Evolutionary conservation across 345 rosid genomes (phyloP), one percentile per base, ranked within the genome.

Genomic region (Euphorbia lathyris): DNA sequence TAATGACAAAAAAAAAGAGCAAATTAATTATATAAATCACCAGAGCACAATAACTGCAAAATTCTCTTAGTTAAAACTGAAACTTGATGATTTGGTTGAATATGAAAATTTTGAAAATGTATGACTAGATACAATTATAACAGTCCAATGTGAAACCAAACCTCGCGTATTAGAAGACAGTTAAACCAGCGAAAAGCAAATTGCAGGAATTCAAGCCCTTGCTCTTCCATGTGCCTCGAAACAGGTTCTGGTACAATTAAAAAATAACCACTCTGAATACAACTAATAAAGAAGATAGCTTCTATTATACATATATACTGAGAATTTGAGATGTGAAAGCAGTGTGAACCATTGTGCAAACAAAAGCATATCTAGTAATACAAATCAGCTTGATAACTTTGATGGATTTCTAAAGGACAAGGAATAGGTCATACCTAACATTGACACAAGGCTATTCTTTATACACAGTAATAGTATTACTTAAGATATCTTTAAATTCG

Each of bases 121-220:
- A 40, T 55, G 68, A 62, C 26, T 8, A 62, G 29, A 14, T 40
- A 42, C 16, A 27, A 43, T 56, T 32, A 56, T 23, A 23, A 34
- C 56, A 43, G 23, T 51, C 22, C 20, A 60, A 30, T 56, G 23
- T 56, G 64, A 42, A 73, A 77, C 23, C 75, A 77, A 72, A 90
- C 96, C 97, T 95, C 99, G 0, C 99, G 96, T 78, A 95, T 92
- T 60, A 95, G 80, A 72, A 95, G 96, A 78, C 99, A 95, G 80
- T 95, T 95, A 83, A 90, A 95, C 99, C 98, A 95, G 74, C 97
- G 96, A 76, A 92, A 95, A 74, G 99, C 99, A 70, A 95, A 95
- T 45, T 95, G 98, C 76, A 92, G 92, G 83, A 92, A 95, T 74
- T 92, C 99, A 68, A 92, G 98, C 73, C 98, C 98, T 73, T 95